A percentile compares a stretch with the other conserved stretches of the same genome.
Evolutionary conservation across 176 grass and related monocot genomes (phyloP).

Genomic region (Oryza rufipogon): DNA sequence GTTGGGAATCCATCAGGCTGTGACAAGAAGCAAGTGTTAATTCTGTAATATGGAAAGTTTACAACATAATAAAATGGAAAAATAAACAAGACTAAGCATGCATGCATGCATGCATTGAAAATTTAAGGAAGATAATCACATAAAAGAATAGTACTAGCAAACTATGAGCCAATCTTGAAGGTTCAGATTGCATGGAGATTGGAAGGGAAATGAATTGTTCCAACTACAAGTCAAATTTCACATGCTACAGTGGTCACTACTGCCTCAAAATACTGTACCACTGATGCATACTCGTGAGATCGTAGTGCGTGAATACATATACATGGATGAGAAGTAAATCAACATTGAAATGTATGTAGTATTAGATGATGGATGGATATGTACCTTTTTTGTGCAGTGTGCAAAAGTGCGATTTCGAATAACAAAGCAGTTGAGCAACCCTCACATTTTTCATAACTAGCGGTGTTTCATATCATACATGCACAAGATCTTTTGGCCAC

Average conservation of each 20-base stretch:
- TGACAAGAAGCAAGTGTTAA: slow-evolving; percentile 35
- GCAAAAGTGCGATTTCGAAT: neutral
- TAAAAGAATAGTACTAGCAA: neutral
- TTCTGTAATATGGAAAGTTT: slow-evolving; percentile 7
- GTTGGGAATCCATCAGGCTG: slow-evolving; percentile 93
- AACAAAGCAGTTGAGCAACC: neutral
- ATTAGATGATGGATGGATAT: neutral
- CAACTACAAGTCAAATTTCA: neutral
- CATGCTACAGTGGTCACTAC: neutral
- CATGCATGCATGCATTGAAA: slow-evolving; percentile 20
- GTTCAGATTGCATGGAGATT: neutral
- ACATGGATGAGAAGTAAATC: neutral
- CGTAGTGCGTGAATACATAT: neutral
- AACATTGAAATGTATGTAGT: neutral
- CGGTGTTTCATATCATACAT: neutral
- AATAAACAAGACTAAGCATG: neutral
- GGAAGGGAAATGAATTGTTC: neutral
- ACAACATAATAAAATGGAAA: neutral
- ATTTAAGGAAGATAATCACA: slow-evolving; percentile 12
- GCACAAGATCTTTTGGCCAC: neutral
- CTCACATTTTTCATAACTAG: neutral
- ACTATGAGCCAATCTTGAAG: neutral
- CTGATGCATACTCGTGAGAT: neutral
- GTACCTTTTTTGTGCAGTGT: neutral
- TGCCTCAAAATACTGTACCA: neutral